Conservation (phyloP, 495 filamentous ascomycete species). For the Aspergillus ellipticus region DNA sequence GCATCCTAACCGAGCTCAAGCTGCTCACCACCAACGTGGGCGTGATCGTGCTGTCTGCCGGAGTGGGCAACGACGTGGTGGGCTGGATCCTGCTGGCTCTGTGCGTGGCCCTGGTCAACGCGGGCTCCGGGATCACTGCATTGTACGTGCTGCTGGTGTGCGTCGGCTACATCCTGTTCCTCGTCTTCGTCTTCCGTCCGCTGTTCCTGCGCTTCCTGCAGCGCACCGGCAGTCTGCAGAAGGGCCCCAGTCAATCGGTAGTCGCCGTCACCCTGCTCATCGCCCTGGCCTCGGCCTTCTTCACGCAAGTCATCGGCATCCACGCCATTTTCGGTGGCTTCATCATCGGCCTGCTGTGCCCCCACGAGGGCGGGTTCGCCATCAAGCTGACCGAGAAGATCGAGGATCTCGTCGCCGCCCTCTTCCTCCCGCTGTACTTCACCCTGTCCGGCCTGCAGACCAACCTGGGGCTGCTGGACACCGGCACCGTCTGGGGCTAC, state of each 20-base stretch:
- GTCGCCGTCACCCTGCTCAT: slow-evolving; percentile 79
- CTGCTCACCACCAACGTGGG: slow-evolving; percentile 81
- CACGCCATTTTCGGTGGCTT: slow-evolving; percentile 92
- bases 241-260: slow-evolving; percentile 85
- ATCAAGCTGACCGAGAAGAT: slow-evolving; percentile 96
- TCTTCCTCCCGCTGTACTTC: slow-evolving; percentile 96
- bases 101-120: slow-evolving; percentile 92
- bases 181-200: slow-evolving; percentile 73
- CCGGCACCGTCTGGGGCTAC: slow-evolving; percentile 86
- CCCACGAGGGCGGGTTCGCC: slow-evolving; percentile 90
- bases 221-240: slow-evolving; percentile 73
- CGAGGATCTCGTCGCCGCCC: slow-evolving; percentile 81
- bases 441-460: slow-evolving; percentile 88
- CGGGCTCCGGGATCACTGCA: slow-evolving; percentile 76
- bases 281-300: slow-evolving; percentile 81
- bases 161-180: slow-evolving; percentile 71
- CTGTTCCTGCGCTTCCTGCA: slow-evolving; percentile 71
- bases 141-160: slow-evolving; percentile 80
- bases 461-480: slow-evolving; percentile 80
- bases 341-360: slow-evolving; percentile 84
- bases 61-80: slow-evolving; percentile 92
- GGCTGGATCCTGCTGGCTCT: slow-evolving; percentile 94
- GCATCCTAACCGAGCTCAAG: slow-evolving; percentile 91
- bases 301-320: slow-evolving; percentile 89
- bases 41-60: slow-evolving; percentile 86